Conservation (phyloP, 805 yeast species). For the Ogataea siamensis region DNA sequence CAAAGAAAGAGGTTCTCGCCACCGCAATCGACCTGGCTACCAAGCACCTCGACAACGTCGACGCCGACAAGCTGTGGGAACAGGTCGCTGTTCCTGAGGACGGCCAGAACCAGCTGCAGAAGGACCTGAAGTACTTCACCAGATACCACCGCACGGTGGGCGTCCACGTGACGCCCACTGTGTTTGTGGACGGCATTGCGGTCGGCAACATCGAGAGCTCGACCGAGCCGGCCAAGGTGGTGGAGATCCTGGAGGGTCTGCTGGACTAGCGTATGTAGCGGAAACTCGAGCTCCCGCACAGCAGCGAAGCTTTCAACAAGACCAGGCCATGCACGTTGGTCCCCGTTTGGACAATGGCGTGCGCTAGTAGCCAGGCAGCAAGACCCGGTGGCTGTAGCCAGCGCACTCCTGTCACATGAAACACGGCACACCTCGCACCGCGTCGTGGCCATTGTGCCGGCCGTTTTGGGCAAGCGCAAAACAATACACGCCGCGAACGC, state of each 20-base stretch:
- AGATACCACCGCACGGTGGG: slow-evolving; percentile 73
- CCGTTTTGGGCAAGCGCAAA: not conserved
- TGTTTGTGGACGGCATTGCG: slow-evolving; percentile 64
- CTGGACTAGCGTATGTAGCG: slow-evolving; percentile 11
- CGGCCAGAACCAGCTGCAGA: slow-evolving; percentile 39
- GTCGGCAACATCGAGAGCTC: slow-evolving; percentile 61
- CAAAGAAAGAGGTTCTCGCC: slow-evolving; percentile 55
- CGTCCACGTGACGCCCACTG: slow-evolving; percentile 84
- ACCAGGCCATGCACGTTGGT: too few relatives aligned
- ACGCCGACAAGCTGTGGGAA: slow-evolving; percentile 28
- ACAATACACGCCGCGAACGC: slow-evolving; percentile 14
- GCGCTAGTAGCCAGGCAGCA: not conserved
- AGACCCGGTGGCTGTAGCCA: not conserved
- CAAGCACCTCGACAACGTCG: slow-evolving; percentile 36
- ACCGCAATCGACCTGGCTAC: slow-evolving; percentile 51
- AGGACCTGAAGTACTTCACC: slow-evolving; percentile 71
- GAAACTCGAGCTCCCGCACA: too few relatives aligned
- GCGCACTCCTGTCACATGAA: slow-evolving; percentile 11
- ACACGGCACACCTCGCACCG: slow-evolving; percentile 19
- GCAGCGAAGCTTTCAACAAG: not conserved
- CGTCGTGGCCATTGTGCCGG: slow-evolving; percentile 6
- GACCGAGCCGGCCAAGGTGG: slow-evolving; percentile 46
- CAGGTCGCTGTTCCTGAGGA: slow-evolving; percentile 35
- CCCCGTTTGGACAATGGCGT: not conserved
- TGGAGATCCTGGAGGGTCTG: slow-evolving; percentile 37